Percentiles rank a stretch among this genome's conserved stretches.
These are phyloP conservation scores for Rhodotorula sp. DNA, from an alignment of 1,284 basidiomycete species.

Conservation along the genomic window DNA sequence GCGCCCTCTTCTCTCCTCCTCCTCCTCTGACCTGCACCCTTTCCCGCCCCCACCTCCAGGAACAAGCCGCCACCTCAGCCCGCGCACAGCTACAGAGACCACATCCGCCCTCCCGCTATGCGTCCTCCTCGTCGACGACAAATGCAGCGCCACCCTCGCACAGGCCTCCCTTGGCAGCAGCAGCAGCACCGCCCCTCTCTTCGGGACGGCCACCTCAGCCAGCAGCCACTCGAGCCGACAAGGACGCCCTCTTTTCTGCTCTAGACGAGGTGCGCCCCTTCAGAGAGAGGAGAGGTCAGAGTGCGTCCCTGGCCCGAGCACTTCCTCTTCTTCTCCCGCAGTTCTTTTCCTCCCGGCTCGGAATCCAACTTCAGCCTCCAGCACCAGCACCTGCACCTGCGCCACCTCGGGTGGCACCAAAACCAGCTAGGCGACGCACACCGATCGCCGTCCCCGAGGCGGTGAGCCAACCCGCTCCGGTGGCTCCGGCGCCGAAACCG, in stretches of 20 bases:
- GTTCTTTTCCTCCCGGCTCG: slow-evolving; percentile 30
- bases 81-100: not conserved
- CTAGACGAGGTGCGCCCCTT: slow-evolving; percentile 63
- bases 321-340: not conserved
- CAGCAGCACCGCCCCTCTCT: not conserved
- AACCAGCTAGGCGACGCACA: not conserved
- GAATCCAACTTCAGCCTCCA: not conserved
- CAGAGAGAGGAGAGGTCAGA: not conserved
- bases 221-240: slow-evolving; percentile 57
- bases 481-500: slow-evolving; percentile 13
- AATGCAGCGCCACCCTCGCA: not conserved
- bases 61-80: slow-evolving; percentile 13
- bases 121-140: not conserved
- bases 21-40: not conserved
- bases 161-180: not conserved
- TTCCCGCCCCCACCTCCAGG: not conserved
- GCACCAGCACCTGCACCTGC: not conserved
- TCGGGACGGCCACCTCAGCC: not conserved
- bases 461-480: slow-evolving; percentile 2
- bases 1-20: not conserved
- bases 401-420: not conserved
- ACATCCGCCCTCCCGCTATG: not conserved
- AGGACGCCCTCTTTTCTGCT: slow-evolving; percentile 68
- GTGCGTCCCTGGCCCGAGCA: no score
- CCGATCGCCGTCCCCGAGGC: not conserved